Conservation (phyloP, 106 monocot species). For the Platanthera zijinensis region DNA sequence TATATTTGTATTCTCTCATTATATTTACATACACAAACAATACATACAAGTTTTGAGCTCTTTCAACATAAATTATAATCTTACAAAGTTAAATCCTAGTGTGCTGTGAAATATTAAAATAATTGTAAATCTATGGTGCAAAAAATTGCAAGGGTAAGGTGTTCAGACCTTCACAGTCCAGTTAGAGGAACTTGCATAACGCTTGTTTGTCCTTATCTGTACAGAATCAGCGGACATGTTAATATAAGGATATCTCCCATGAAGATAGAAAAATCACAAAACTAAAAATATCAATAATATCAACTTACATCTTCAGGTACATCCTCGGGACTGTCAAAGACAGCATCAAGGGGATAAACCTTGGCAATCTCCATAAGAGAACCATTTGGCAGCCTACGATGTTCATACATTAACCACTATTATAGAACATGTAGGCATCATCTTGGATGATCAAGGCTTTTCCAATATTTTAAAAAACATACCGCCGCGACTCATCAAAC, state of each 20-base stretch:
- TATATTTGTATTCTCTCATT: too few species aligned
- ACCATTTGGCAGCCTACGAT: slow-evolving; percentile 73
- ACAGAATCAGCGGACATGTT: not conserved
- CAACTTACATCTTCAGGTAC: slow-evolving; percentile 86
- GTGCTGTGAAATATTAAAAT: not conserved
- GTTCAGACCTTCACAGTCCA: slow-evolving; percentile 89
- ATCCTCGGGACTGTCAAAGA: slow-evolving; percentile 82
- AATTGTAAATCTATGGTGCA: not conserved
- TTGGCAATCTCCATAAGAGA: slow-evolving; percentile 87
- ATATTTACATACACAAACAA: too few species aligned
- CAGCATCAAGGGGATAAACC: slow-evolving; percentile 90
- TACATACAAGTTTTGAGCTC: too few species aligned
- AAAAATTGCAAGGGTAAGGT: not conserved
- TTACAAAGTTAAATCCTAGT: not conserved
- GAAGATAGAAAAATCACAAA: not conserved
- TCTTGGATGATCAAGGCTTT: not conserved
- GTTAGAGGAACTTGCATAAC: slow-evolving; percentile 79
- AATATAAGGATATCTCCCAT: not conserved
- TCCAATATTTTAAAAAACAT: slow-evolving; percentile 12
- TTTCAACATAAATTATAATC: not conserved
- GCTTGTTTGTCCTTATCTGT: slow-evolving; percentile 81
- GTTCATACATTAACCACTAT: not conserved
- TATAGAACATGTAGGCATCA: not conserved
- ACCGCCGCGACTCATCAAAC: slow-evolving; percentile 82
- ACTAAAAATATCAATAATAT: not conserved